A percentile compares a stretch with the other conserved stretches of the same genome.
Conservation (phyloP, 108 stramenopile species). For the Aurantiochytrium sp. region DNA sequence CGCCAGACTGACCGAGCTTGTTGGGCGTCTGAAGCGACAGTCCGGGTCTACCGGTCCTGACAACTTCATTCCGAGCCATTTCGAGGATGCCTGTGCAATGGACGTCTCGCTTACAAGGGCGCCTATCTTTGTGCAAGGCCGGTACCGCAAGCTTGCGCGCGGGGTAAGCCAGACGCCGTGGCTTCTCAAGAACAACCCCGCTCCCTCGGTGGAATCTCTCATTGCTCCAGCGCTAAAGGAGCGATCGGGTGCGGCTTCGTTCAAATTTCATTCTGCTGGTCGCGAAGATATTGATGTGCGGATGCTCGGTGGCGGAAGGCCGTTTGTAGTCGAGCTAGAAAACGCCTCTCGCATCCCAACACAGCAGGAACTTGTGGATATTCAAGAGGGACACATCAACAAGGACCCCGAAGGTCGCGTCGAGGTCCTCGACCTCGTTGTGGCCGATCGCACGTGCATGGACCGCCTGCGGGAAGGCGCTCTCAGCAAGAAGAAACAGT, state of each 20-base stretch:
- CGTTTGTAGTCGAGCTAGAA: constrained; percentile 36
- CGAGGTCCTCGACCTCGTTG: not conserved
- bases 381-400: not conserved
- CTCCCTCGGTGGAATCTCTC: constrained; percentile 31
- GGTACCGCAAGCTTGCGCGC: constrained; percentile 38
- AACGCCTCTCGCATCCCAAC: not conserved
- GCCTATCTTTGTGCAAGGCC: constrained; percentile 30
- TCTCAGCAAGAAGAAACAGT: constrained; percentile 42
- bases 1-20: not conserved
- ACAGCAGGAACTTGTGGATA: not conserved
- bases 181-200: constrained; percentile 21
- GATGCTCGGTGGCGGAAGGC: constrained; percentile 51
- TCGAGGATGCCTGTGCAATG: not conserved
- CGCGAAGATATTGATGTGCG: constrained; percentile 58
- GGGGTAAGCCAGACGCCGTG: constrained; percentile 44
- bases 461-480: constrained; percentile 32
- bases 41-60: too few relatives aligned
- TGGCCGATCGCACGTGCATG: not conserved
- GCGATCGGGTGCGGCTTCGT: not conserved
- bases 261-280: constrained; percentile 36
- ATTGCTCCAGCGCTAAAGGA: constrained; percentile 21
- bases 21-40: not conserved
- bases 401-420: not conserved
- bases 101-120: not conserved
- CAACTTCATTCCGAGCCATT: too few relatives aligned